phyloP scores from a whole-genome alignment of 179 eudicot genomes.

The Actinidia arguta region DNA sequence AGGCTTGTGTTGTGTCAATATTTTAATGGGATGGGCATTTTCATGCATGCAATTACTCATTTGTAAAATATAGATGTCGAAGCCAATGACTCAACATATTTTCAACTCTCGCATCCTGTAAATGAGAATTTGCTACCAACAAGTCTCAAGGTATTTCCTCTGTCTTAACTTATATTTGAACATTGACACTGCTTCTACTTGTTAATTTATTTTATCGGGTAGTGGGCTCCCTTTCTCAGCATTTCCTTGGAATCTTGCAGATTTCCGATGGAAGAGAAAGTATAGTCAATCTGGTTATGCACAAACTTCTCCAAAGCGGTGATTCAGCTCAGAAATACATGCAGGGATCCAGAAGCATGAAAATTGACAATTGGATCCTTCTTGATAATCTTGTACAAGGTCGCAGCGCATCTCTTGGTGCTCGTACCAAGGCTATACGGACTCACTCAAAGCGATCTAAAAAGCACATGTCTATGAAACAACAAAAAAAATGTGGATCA shows the following conservation, averaged over 20 bases:
- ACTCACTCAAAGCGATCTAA: conserved; percentile 78
- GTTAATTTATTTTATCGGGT: neutral
- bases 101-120: conserved; percentile 64
- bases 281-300: conserved; percentile 55
- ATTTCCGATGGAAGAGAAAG: conserved; percentile 35
- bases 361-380: conserved; percentile 65
- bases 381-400: conserved; percentile 72
- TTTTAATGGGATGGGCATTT: no score
- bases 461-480: conserved; percentile 78
- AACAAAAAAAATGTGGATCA: conserved; percentile 68
- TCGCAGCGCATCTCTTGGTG: conserved; percentile 35
- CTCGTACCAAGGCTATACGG: conserved; percentile 45
- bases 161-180: neutral
- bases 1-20: no score
- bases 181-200: neutral
- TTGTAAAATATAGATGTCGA: conserved; percentile 42
- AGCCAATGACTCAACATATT: conserved; percentile 60
- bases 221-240: neutral
- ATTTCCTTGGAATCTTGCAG: conserved; percentile 39
- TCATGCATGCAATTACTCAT: no score
- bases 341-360: conserved; percentile 69
- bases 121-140: conserved; percentile 57
- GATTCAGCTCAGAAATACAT: conserved; percentile 84
- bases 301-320: conserved; percentile 76
- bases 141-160: conserved; percentile 41